Conservation (phyloP, 768 basidiomycete species). For the Lactarius sp. region DNA sequence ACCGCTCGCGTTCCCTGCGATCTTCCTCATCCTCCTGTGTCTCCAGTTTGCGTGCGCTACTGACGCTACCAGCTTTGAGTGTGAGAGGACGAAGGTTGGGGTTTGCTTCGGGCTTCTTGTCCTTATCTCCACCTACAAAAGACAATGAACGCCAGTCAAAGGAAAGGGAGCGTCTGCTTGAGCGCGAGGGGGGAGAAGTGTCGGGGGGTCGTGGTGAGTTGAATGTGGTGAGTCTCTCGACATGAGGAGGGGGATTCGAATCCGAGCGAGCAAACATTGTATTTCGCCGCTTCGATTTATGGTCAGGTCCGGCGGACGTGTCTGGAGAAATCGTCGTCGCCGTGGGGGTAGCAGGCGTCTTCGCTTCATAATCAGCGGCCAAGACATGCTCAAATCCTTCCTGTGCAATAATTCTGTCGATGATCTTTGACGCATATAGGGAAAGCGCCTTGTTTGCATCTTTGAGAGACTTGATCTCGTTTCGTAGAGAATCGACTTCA, state of each 20-base stretch:
- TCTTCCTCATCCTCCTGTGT: constrained; percentile 93
- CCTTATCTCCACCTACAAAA: constrained; percentile 62
- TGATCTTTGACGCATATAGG: constrained; percentile 94
- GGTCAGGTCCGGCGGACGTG: constrained; percentile 29
- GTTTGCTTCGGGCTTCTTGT: constrained; percentile 54
- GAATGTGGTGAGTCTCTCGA: constrained; percentile 35
- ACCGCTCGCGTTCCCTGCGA: constrained; percentile 74
- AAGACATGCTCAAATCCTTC: constrained; percentile 97
- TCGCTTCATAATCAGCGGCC: constrained; percentile 82
- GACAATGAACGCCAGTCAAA: constrained; percentile 82
- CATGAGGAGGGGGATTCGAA: constrained; percentile 34
- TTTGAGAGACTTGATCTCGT: constrained; percentile 87
- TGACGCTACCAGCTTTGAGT: constrained; percentile 60
- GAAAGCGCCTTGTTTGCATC: constrained; percentile 96
- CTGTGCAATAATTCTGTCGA: constrained; percentile 93
- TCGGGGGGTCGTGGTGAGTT: constrained; percentile 26
- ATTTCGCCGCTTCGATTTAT: constrained; percentile 59
- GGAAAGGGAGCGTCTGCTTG: constrained; percentile 71
- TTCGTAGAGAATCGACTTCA: constrained; percentile 71
- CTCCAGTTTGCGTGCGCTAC: constrained; percentile 73
- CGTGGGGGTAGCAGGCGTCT: constrained; percentile 46
- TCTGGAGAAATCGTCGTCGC: constrained; percentile 36
- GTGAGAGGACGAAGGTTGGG: constrained; percentile 65
- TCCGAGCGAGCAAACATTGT: constrained; percentile 42
- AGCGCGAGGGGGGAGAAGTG: constrained; percentile 27